Evolutionary conservation across 1,284 basidiomycete species (phyloP), one percentile per base, ranked within the genome.

Genomic region (Pascua sp.): DNA sequence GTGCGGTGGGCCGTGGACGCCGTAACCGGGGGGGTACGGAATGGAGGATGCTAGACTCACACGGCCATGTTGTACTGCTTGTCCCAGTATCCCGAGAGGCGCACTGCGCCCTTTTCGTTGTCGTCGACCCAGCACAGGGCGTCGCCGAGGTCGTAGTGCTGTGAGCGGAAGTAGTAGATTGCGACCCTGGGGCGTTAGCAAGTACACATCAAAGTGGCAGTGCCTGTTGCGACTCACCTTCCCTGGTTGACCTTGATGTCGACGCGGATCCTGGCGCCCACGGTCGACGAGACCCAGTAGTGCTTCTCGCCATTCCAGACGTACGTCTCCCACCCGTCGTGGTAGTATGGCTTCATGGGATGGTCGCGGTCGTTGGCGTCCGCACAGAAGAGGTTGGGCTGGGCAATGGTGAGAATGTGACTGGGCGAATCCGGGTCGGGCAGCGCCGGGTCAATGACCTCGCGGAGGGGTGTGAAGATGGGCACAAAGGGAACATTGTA

Each of bases 51-150:
- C 17, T 32, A 37, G 1, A 69, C 72, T 65, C 51, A 76, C 69
- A 66, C 67, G 16, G 73, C 74, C 41, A 72, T 69, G 55, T 77
- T 77, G 63, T 76, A 76, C 51, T 67, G 59, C 46, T 66, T 64
- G 24, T 65, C 57, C 78, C 77, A 79, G 62, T 72, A 75, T 9
- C 75, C 75, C 7, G 67, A 52, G 5, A 79, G 56, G 13, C 52
- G 60, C 15, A 68, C 69, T 2, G 70, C 76, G 5, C 71, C 72
- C n/a, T 54, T 49, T 42, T 73, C 72, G 51, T 78, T 76, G 55
- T 78, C 72, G 61, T 78, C 78, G 32, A 79, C 72, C 78, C 78
- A 79, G 62, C 78, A 79, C 42, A 65, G 66, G 11, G 73, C 75
- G 55, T 75, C 70, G 4, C 78, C 78, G 8, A 78, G 66, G 49